These are phyloP conservation scores for Blastomyces gilchristii DNA, from an alignment of 2,329 filamentous ascomycete species.

Conservation along the genomic window DNA sequence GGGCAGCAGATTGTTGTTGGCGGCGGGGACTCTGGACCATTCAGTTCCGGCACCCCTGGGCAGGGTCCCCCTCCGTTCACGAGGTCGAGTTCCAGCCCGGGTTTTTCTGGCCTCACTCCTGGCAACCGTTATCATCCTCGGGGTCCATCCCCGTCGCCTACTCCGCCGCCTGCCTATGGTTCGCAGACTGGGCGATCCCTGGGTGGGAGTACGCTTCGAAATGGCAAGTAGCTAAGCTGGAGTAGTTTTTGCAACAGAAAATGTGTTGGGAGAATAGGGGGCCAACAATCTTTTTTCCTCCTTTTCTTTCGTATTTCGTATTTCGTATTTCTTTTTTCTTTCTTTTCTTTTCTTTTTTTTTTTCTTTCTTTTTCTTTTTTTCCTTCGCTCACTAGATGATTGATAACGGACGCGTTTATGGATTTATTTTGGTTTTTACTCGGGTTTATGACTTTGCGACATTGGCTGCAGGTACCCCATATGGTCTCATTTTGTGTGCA, in stretches of 20 bases:
- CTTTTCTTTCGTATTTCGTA: slow-evolving; percentile 9
- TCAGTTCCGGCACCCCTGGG: neutral
- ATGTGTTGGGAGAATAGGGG: slow-evolving; percentile 11
- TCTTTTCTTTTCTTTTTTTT: slow-evolving; percentile 11
- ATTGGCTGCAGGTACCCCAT: neutral
- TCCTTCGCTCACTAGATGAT: neutral
- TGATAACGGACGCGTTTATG: neutral
- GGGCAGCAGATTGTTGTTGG: slow-evolving; percentile 41
- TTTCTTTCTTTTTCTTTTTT: slow-evolving; percentile 5
- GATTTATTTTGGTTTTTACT: neutral
- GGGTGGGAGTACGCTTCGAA: slow-evolving; percentile 24
- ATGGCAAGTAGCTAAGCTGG: slow-evolving; percentile 24
- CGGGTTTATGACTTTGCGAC: neutral
- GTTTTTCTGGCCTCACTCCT: neutral
- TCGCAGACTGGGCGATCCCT: slow-evolving; percentile 28
- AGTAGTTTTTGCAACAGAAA: neutral
- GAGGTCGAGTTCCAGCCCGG: slow-evolving; percentile 17
- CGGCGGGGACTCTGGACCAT: slow-evolving; percentile 22
- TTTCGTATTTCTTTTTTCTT: slow-evolving; percentile 12
- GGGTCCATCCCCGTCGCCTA: slow-evolving; percentile 27
- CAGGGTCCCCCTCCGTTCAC: slow-evolving; percentile 14
- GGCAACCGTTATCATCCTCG: slow-evolving; percentile 12
- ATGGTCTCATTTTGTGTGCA: neutral
- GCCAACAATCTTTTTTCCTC: slow-evolving; percentile 14
- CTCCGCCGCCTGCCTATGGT: slow-evolving; percentile 34